Conservation (phyloP, 768 basidiomycete genomes). For the Leucosporidium scottii region DNA sequence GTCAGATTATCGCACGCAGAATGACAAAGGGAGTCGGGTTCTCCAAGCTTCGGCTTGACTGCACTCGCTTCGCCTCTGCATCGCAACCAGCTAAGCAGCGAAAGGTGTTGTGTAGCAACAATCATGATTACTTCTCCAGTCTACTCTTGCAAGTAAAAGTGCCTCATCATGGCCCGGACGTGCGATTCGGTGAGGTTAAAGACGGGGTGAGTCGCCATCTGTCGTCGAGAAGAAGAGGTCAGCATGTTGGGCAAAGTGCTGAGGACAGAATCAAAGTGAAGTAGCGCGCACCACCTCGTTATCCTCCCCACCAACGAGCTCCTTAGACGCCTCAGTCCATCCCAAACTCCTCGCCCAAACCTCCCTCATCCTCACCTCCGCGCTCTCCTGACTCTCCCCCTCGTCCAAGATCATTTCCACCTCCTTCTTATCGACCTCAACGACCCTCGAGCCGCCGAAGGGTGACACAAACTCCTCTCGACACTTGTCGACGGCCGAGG, state of each 20-base stretch:
- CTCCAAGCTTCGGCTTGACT: too few species aligned
- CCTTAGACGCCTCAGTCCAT: constrained; percentile 59
- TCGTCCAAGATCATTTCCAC: constrained; percentile 8
- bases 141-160: constrained; percentile 24
- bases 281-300: constrained; percentile 39
- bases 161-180: constrained; percentile 9
- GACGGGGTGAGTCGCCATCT: constrained; percentile 27
- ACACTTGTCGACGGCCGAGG: constrained; percentile 35
- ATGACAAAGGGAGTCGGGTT: too few species aligned
- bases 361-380: constrained; percentile 45
- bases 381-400: constrained; percentile 39
- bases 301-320: constrained; percentile 50
- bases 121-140: background rate
- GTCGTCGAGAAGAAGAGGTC: background rate
- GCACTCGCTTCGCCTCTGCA: too few species aligned
- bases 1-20: too few species aligned
- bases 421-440: background rate
- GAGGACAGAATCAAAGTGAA: background rate
- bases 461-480: constrained; percentile 16
- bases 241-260: background rate
- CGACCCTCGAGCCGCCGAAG: background rate
- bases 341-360: constrained; percentile 62
- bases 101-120: too few species aligned
- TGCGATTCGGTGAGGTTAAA: constrained; percentile 24
- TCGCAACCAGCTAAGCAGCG: too few species aligned